Conservation (phyloP, 139 green algal genomes). For the Auxenochlorella pyrenoidosa region DNA sequence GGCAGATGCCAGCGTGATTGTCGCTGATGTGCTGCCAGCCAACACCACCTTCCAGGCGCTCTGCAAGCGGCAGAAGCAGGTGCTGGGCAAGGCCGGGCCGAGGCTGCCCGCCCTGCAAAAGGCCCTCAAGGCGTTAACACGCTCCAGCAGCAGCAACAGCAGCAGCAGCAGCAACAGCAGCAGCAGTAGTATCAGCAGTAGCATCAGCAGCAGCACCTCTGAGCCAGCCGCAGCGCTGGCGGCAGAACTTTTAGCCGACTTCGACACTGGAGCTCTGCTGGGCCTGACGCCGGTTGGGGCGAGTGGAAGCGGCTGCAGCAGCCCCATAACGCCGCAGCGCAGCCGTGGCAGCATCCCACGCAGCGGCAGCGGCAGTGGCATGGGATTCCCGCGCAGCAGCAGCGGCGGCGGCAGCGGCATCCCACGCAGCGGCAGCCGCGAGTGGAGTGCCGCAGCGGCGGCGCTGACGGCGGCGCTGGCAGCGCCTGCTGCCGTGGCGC, state of each 20-base stretch:
- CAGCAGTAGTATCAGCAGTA: too few species aligned
- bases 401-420: not conserved
- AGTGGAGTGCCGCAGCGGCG: not conserved
- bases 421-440: not conserved
- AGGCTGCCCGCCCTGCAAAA: not conserved
- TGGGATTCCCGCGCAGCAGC: not conserved
- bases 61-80: not conserved
- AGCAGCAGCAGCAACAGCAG: too few species aligned
- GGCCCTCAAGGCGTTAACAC: not conserved
- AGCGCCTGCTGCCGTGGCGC: too few species aligned
- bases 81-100: not conserved
- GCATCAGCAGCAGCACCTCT: not conserved
- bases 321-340: not conserved
- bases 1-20: slow-evolving; percentile 8
- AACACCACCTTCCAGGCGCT: not conserved
- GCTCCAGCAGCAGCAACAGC: not conserved
- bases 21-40: not conserved
- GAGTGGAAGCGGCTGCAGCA: not conserved
- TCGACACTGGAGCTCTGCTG: not conserved
- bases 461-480: not conserved
- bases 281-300: not conserved
- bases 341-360: not conserved
- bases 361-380: not conserved
- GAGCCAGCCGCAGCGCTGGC: not conserved
- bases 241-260: not conserved